phyloP scores from a whole-genome alignment of 2,329 filamentous ascomycete species.

The Fusarium keratoplasticum region DNA sequence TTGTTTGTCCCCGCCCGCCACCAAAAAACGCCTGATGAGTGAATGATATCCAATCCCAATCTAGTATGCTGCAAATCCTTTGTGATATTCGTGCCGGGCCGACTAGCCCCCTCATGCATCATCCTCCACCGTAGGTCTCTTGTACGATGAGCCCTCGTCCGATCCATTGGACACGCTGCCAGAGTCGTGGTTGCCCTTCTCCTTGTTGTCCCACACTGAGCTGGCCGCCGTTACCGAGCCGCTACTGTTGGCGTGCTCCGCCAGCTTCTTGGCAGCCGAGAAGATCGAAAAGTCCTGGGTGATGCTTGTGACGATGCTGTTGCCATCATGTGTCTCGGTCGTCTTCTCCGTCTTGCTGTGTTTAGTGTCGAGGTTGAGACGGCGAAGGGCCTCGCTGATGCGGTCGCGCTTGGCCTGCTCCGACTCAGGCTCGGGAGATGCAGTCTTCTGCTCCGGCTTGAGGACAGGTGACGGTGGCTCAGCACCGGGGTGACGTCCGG shows the following conservation, averaged over 20 bases:
- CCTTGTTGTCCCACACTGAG: constrained; percentile 35
- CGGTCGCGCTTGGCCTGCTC: constrained; percentile 31
- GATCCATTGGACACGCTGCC: constrained; percentile 22
- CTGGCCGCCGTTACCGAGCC: constrained; percentile 39
- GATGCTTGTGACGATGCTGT: constrained; percentile 35
- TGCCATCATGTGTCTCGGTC: constrained; percentile 12
- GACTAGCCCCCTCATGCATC: neutral
- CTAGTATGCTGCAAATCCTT: neutral
- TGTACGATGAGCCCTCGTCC: constrained; percentile 34
- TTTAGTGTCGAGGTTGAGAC: constrained; percentile 28
- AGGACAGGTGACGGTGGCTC: constrained; percentile 16
- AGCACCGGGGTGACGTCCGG: constrained; percentile 30
- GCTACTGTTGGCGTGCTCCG: constrained; percentile 26
- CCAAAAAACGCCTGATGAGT: constrained; percentile 30
- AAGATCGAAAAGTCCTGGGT: constrained; percentile 42
- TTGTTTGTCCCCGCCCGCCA: neutral
- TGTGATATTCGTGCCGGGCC: neutral
- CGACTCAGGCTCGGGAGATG: constrained; percentile 16
- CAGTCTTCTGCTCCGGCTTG: constrained; percentile 12
- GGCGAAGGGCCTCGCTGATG: constrained; percentile 36
- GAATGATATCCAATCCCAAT: constrained; percentile 1
- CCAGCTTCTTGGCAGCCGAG: constrained; percentile 36
- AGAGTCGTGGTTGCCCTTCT: constrained; percentile 20
- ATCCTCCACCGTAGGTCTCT: constrained; percentile 43
- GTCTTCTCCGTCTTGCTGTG: constrained; percentile 19